phyloP scores from a whole-genome alignment of 768 basidiomycete species.

The Pisolithus microcarpus region DNA sequence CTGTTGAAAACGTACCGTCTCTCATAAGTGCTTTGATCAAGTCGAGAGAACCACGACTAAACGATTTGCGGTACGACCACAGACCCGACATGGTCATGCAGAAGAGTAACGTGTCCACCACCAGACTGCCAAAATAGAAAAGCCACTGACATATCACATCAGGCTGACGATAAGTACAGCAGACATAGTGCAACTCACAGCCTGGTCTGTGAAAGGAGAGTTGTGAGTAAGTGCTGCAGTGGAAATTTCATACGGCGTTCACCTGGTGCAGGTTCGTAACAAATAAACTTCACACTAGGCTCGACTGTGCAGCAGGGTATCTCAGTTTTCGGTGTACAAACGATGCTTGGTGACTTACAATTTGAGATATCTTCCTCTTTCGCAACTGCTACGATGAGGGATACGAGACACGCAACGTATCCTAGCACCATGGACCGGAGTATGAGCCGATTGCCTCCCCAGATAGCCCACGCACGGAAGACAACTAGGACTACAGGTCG shows the following conservation, averaged over 20 bases:
- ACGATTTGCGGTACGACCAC: neutral
- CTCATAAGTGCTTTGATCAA: neutral
- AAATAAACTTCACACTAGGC: neutral
- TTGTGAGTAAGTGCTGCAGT: too few species aligned
- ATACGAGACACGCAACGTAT: neutral
- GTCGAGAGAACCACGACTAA: neutral
- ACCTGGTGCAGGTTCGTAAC: neutral
- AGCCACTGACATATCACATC: neutral
- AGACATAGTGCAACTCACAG: neutral
- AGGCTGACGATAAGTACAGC: neutral
- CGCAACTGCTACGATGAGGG: neutral
- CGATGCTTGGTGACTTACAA: neutral
- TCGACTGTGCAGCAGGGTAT: neutral
- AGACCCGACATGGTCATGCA: neutral
- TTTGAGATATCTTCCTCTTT: neutral
- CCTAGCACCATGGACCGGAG: neutral
- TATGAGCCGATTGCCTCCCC: neutral
- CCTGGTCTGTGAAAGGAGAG: neutral
- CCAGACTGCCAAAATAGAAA: neutral
- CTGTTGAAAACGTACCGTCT: neutral
- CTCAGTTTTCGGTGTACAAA: neutral
- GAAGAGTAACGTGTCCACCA: neutral
- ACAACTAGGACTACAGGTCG: slow-evolving; percentile 5
- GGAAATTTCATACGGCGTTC: neutral
- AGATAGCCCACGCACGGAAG: slow-evolving; percentile 7